Base-by-base conservation (phyloP, 148 eudicot genomes). In the Rhododendron henanense region DNA sequence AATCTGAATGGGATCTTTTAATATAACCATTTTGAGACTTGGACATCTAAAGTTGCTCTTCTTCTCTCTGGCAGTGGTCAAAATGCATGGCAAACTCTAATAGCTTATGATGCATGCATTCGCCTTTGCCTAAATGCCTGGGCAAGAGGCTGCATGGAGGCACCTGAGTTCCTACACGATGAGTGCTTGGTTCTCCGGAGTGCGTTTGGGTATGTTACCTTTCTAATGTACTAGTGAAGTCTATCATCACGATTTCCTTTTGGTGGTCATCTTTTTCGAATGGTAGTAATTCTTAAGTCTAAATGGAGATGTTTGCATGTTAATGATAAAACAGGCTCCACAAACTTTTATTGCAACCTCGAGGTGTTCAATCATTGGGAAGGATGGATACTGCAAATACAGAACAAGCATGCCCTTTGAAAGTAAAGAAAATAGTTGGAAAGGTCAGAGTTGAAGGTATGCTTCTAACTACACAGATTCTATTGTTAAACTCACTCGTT, bases 61-160 rank as follows among this genome's bases (percentile, higher is more conserved):
- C 67, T 63, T 8, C 73, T 82, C 41, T 59, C 21, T 35, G 73
- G 85, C 94, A 94, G 97, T 80, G 90, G 92, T 87, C 96, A 94
- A 86, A 91, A 92, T 92, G 96, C 95, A 14, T 95, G 94, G 94
- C 94, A 95, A 91, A 90, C 89, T 61, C 87, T 95, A 80, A 85
- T 95, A 71, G 93, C 98, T 85, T 95, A 95, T 92, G 98, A 95
- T 89, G 97, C 96, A 74, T 94, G 98, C 86, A 89, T 94, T 76
- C 97, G 97, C 74, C 85, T 95, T 63, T 95, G 98, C 90, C 87
- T 95, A 73, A 87, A 91, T 90, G 93, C 96, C 84, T 94, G 96
- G 97, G 91, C 97, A 71, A 91, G 92, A 91, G 95, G 94, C 69
- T 94, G 94, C 84, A 79, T 92, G 18, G 96, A 95, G 90, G 98